A percentile compares a stretch with the other conserved stretches of the same genome.
These are phyloP conservation scores for Plectosphaerella cucumerina DNA, from an alignment of 2,329 filamentous ascomycete species.

Conservation along the genomic window DNA sequence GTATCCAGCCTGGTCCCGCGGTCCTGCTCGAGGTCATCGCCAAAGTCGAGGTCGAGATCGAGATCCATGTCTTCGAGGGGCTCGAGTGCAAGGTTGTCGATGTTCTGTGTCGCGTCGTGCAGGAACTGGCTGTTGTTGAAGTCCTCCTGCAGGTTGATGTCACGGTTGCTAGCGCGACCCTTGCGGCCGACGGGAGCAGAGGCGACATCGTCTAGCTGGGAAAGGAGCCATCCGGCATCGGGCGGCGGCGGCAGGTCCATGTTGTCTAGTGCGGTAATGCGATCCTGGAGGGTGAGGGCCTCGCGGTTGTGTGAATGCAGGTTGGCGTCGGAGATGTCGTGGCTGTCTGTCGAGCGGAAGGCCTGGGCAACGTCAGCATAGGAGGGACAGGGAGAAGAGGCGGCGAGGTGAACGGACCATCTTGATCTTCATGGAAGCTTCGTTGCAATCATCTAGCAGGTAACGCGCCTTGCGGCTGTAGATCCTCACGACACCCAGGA, in stretches of 20 bases:
- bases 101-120: conserved; percentile 57
- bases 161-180: conserved; percentile 53
- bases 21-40: conserved; percentile 70
- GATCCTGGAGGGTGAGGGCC: conserved; percentile 83
- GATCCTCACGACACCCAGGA: conserved; percentile 94
- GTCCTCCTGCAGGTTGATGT: conserved; percentile 67
- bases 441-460: conserved; percentile 93
- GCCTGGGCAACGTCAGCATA: conserved; percentile 56
- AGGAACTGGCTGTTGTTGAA: conserved; percentile 77
- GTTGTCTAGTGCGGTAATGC: conserved; percentile 86
- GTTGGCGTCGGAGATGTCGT: conserved; percentile 78
- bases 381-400: not conserved
- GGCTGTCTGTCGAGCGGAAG: conserved; percentile 90
- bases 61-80: conserved; percentile 65
- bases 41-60: conserved; percentile 69
- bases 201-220: conserved; percentile 63
- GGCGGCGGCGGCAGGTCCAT: conserved; percentile 75
- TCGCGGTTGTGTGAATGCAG: conserved; percentile 78
- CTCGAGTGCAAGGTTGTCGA: conserved; percentile 52
- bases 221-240: conserved; percentile 79
- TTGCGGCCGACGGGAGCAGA: conserved; percentile 52
- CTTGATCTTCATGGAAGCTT: conserved; percentile 96
- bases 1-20: conserved; percentile 45
- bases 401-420: conserved; percentile 60
- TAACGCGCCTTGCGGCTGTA: conserved; percentile 98